phyloP scores from a whole-genome alignment of 2,329 filamentous ascomycete genomes.

The Aspergillus niger region DNA sequence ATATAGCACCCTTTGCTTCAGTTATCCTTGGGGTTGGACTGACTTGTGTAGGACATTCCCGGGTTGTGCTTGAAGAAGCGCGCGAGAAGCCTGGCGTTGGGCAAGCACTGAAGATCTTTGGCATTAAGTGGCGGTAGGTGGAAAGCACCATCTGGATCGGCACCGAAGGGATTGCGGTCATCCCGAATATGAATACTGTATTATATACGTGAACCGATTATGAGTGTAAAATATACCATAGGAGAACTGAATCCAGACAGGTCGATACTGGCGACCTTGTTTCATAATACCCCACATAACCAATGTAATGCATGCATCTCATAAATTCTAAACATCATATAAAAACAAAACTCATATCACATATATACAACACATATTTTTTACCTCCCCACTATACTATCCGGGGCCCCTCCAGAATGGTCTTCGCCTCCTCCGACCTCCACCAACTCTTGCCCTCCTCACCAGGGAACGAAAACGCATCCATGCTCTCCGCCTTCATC shows the following conservation, averaged over 20 bases:
- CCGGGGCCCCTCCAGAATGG: conserved; percentile 64
- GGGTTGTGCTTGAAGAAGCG: conserved; percentile 49
- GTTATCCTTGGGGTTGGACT: conserved; percentile 1
- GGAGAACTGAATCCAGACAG: too few species aligned
- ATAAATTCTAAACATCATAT: neutral
- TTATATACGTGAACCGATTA: too few species aligned
- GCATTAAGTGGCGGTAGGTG: conserved; percentile 47
- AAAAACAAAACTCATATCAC: conserved; percentile 8
- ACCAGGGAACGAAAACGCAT: conserved; percentile 73
- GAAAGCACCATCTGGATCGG: too few species aligned
- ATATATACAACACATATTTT: neutral
- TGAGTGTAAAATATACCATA: too few species aligned
- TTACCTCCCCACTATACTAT: conserved; percentile 25
- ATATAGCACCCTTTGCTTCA: neutral
- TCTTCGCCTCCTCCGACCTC: conserved; percentile 75
- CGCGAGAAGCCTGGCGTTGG: conserved; percentile 43
- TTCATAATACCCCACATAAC: neutral
- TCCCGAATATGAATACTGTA: too few species aligned
- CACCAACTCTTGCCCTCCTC: conserved; percentile 81
- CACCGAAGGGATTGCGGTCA: too few species aligned
- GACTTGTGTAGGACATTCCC: conserved; percentile 41
- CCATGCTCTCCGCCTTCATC: conserved; percentile 90
- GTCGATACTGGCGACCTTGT: too few species aligned
- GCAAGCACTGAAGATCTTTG: conserved; percentile 53
- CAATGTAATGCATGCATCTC: neutral